Evolutionary conservation across 208 protist species (phyloP).

Genomic region (Trypanosoma caninum): DNA sequence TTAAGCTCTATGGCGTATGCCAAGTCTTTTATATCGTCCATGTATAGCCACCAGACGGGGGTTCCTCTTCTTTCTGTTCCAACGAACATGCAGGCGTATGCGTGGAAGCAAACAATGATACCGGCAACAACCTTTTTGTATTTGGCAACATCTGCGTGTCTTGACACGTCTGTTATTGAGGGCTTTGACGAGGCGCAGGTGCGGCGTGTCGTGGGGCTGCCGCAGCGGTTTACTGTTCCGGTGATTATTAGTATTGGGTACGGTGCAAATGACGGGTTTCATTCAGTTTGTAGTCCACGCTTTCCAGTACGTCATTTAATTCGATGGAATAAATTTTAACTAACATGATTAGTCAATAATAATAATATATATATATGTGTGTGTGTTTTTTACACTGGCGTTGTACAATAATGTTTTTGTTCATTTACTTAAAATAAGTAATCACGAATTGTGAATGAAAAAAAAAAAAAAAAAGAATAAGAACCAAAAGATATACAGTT

Average conservation of each 20-base stretch:
- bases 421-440: too few species aligned
- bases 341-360: neutral
- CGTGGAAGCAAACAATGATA: slow-evolving; percentile 89
- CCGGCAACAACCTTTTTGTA: slow-evolving; percentile 75
- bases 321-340: slow-evolving; percentile 57
- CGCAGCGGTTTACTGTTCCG: slow-evolving; percentile 69
- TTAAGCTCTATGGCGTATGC: slow-evolving; percentile 37
- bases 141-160: slow-evolving; percentile 51
- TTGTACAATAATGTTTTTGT: too few species aligned
- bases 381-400: too few species aligned
- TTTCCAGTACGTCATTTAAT: slow-evolving; percentile 48
- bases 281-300: slow-evolving; percentile 32
- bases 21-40: slow-evolving; percentile 48
- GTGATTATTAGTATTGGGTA: slow-evolving; percentile 79
- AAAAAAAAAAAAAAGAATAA: too few species aligned
- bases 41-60: slow-evolving; percentile 51
- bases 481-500: neutral
- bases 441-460: too few species aligned
- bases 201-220: slow-evolving; percentile 58
- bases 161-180: slow-evolving; percentile 78
- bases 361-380: too few species aligned
- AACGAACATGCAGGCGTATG: slow-evolving; percentile 61
- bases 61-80: slow-evolving; percentile 67
- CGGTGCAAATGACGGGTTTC: slow-evolving; percentile 3
- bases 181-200: slow-evolving; percentile 83